phyloP scores from a whole-genome alignment of 2,329 filamentous ascomycete genomes.

The Zymoseptoria ardabiliae region DNA sequence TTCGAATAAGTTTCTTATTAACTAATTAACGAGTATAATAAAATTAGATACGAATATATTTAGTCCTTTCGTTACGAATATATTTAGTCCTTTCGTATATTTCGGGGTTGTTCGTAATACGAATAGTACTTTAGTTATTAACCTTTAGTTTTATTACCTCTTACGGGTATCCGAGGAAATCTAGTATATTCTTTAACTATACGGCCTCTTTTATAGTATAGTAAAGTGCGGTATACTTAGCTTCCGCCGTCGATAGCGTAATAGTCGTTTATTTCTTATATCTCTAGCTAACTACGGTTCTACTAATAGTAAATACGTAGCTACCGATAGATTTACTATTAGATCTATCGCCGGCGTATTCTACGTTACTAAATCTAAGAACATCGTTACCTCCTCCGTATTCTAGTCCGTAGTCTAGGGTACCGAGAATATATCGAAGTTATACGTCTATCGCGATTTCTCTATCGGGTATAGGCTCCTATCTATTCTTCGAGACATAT shows the following conservation, averaged over 20 bases:
- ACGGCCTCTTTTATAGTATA: background rate
- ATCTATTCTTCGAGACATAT: background rate
- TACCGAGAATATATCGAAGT: background rate
- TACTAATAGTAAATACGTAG: background rate
- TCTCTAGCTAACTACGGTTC: background rate
- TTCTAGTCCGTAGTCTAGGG: background rate
- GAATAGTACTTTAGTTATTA: background rate
- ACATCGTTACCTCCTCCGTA: background rate
- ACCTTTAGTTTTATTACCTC: background rate
- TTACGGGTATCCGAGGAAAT: background rate
- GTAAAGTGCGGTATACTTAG: background rate
- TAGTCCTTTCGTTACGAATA: background rate
- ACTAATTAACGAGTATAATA: slow-evolving; percentile 1
- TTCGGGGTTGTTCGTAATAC: background rate
- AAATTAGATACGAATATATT: background rate
- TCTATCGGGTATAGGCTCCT: background rate
- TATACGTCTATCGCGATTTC: background rate
- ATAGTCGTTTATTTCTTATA: slow-evolving; percentile 2
- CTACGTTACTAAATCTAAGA: background rate
- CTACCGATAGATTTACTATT: background rate
- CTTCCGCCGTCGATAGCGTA: background rate
- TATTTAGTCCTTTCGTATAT: background rate
- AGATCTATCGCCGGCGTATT: background rate
- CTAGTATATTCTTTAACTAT: background rate
- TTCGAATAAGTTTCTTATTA: background rate